A percentile compares a stretch with the other conserved stretches of the same genome.
Evolutionary conservation across 2,329 filamentous ascomycete species (phyloP).

Genomic region (Cladosporium colombiae): DNA sequence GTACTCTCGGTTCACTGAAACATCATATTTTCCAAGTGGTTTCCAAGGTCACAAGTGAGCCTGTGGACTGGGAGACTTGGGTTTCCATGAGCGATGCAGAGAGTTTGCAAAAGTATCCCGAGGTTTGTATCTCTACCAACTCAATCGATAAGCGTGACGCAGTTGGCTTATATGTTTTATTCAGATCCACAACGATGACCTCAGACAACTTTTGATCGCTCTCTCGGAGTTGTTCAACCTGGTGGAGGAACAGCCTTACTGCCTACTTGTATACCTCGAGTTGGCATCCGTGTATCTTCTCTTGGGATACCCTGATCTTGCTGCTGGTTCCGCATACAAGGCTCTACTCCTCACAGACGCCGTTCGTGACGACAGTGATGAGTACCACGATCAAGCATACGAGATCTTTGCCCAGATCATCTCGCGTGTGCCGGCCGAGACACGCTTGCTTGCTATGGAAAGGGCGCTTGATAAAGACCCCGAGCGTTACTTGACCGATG

Average conservation of each 20-base stretch:
- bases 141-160: neutral
- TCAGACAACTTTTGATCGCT: constrained; percentile 14
- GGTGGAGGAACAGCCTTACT: constrained; percentile 22
- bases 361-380: constrained; percentile 72
- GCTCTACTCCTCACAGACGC: constrained; percentile 87
- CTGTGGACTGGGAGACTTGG: constrained; percentile 18
- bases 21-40: constrained; percentile 17
- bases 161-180: neutral
- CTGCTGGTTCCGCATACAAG: constrained; percentile 84
- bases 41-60: constrained; percentile 15
- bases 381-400: constrained; percentile 72
- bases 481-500: constrained; percentile 15
- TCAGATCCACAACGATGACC: constrained; percentile 13
- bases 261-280: constrained; percentile 42
- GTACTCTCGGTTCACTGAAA: constrained; percentile 10
- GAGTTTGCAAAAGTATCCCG: constrained; percentile 10
- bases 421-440: constrained; percentile 14
- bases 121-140: neutral
- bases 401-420: constrained; percentile 35
- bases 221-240: constrained; percentile 13
- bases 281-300: constrained; percentile 71
- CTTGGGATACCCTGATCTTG: constrained; percentile 85
- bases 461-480: constrained; percentile 11
- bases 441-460: constrained; percentile 14
- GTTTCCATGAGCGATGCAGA: constrained; percentile 13